Conservation (phyloP, 306 rosid species). For the Pyrus communis region DNA sequence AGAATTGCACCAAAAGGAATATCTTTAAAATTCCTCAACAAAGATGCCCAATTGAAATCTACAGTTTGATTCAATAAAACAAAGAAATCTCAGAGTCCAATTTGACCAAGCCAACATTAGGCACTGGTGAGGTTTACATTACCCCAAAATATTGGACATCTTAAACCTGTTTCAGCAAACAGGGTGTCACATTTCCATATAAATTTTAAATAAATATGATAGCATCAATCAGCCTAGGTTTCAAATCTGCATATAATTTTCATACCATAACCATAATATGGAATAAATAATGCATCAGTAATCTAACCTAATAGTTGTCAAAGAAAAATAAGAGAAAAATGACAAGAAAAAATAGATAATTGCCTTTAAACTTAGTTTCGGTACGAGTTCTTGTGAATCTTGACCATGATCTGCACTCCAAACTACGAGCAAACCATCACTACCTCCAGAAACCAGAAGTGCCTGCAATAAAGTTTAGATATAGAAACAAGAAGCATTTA, state of each 20-base stretch:
- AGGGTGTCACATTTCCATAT: not conserved
- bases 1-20: not conserved
- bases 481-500: not conserved
- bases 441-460: slow-evolving; percentile 91
- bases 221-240: not conserved
- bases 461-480: slow-evolving; percentile 50
- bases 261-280: not conserved
- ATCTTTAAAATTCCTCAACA: not conserved
- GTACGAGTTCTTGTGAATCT: slow-evolving; percentile 97
- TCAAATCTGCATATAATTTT: not conserved
- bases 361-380: slow-evolving; percentile 92
- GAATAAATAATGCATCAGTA: slow-evolving; percentile 13
- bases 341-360: slow-evolving; percentile 2
- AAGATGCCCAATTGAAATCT: not conserved
- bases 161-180: slow-evolving; percentile 1
- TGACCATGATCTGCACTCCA: slow-evolving; percentile 98
- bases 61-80: not conserved
- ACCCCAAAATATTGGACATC: slow-evolving; percentile 6
- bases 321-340: not conserved
- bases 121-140: not conserved
- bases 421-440: slow-evolving; percentile 86
- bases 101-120: not conserved
- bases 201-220: slow-evolving; percentile 14
- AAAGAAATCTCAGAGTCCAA: not conserved
- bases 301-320: slow-evolving; percentile 5